phyloP scores from a whole-genome alignment of 2,329 filamentous ascomycete species.

The Teratosphaeria destructans region DNA sequence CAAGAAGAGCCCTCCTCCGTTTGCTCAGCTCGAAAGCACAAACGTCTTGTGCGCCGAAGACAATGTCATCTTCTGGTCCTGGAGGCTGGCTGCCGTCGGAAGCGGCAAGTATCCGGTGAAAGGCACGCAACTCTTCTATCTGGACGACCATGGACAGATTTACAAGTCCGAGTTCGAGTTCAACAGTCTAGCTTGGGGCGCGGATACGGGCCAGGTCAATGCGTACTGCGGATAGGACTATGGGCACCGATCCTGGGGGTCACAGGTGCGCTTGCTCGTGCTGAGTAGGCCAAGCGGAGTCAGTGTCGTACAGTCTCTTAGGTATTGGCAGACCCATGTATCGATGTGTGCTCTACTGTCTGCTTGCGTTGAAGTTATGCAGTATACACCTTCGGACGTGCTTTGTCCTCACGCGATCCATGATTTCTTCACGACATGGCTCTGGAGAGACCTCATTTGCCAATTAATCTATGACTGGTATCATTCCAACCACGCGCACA shows the following conservation, averaged over 20 bases:
- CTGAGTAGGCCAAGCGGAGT: neutral
- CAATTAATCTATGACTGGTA: neutral
- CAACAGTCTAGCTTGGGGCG: conserved; percentile 9
- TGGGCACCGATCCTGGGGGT: neutral
- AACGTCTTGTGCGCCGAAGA: neutral
- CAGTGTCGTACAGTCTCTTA: neutral
- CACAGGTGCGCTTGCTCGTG: neutral
- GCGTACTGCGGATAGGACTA: neutral
- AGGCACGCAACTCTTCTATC: conserved; percentile 4
- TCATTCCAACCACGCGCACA: neutral
- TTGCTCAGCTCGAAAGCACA: neutral
- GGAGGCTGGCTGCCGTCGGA: conserved; percentile 1
- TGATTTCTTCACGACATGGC: too few species aligned
- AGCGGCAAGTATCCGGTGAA: conserved; percentile 3
- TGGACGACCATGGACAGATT: conserved; percentile 4
- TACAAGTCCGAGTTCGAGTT: conserved; percentile 5
- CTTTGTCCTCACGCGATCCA: too few species aligned
- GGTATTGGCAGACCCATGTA: neutral
- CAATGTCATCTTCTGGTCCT: neutral
- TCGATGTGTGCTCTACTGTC: too few species aligned
- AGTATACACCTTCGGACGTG: too few species aligned
- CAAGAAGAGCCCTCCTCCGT: neutral
- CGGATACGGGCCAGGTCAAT: neutral
- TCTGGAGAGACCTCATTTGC: too few species aligned
- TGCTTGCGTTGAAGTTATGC: too few species aligned